Evolutionary conservation across 2,329 filamentous ascomycete genomes (phyloP).

Genomic region (Aspergillus flavus): DNA sequence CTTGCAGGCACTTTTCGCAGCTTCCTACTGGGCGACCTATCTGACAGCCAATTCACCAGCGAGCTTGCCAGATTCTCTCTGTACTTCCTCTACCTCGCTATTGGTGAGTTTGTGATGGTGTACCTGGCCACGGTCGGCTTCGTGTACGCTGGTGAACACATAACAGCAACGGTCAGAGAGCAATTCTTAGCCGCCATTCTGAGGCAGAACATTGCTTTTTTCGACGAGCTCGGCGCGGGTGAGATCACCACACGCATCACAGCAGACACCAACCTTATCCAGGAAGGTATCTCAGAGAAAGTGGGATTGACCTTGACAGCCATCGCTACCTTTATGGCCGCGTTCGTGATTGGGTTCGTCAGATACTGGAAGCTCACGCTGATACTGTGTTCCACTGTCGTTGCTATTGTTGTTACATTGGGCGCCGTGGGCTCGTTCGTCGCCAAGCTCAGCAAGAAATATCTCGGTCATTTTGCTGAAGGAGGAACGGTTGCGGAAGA

Average conservation of each 20-base stretch:
- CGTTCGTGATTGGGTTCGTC: slow-evolving; percentile 79
- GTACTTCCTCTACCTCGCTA: slow-evolving; percentile 64
- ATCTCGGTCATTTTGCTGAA: slow-evolving; percentile 1
- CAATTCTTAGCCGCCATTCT: slow-evolving; percentile 76
- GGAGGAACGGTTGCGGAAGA: slow-evolving; percentile 53
- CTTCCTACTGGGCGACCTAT: neutral
- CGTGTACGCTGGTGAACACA: slow-evolving; percentile 74
- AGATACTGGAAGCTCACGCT: slow-evolving; percentile 83
- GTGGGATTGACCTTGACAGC: slow-evolving; percentile 69
- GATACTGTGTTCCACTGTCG: slow-evolving; percentile 72
- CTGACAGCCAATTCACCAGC: neutral
- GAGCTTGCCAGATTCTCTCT: slow-evolving; percentile 2
- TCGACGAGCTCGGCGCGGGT: slow-evolving; percentile 80
- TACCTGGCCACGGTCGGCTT: slow-evolving; percentile 80
- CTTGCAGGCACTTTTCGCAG: neutral
- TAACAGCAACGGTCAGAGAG: slow-evolving; percentile 69
- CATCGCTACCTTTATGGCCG: slow-evolving; percentile 72
- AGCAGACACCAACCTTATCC: slow-evolving; percentile 79
- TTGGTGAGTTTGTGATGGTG: slow-evolving; percentile 70
- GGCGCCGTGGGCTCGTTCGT: slow-evolving; percentile 39
- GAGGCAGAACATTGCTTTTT: slow-evolving; percentile 79
- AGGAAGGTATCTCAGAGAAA: slow-evolving; percentile 84
- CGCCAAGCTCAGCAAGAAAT: neutral
- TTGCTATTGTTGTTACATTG: slow-evolving; percentile 71
- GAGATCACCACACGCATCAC: slow-evolving; percentile 86